Evolutionary conservation across 768 basidiomycete genomes (phyloP), one percentile per base, ranked within the genome.

Genomic region (Suillus subalutaceus): DNA sequence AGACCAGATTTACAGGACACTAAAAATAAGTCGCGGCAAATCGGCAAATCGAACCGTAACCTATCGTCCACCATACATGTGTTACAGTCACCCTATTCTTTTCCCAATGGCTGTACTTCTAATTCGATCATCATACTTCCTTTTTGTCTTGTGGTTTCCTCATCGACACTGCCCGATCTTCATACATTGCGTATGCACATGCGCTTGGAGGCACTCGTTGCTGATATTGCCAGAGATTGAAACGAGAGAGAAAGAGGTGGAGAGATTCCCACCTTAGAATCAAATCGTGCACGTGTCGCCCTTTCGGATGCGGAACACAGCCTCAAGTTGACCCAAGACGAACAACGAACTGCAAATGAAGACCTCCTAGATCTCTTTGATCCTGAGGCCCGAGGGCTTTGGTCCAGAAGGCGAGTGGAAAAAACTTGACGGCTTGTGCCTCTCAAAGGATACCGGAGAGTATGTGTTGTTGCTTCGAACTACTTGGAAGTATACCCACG

Each of bases 361-460:
- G 90, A 91, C 50, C 75, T 94, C 13, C 77, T 75, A 1, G 87
- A 91, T 65, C 82, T 99, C 30, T 93, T 90, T 72, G 80, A 88
- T 66, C 78, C 77, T 12, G 75, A 87, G 23, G 85, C 78, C 77
- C 10, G 75, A 87, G 23, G 85, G 84, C 43, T 97, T 91, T 70
- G 96, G 96, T 23, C 74, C 79, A 1, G 83, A 93, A 35, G 97
- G 94, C 60, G 94, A 97, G 79, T 99, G 94, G 94, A 97, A 97
- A 84, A 97, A 97, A 79, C 85, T 99, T 7, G 91, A 96, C 30
- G 85, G 86, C 6, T 80, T 83, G 1, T 99, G 97, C 71, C 75
- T 99, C 13, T 86, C 88, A 73, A 91, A 88, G 73, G 87, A 96
- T 63, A 83, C 86, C 6, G 97, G 97, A 83, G 97, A 97, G 93